Percentiles rank a stretch among this genome's conserved stretches.
Evolutionary conservation across 495 filamentous ascomycete genomes (phyloP).

Genomic region (Aspergillus nanangensis): DNA sequence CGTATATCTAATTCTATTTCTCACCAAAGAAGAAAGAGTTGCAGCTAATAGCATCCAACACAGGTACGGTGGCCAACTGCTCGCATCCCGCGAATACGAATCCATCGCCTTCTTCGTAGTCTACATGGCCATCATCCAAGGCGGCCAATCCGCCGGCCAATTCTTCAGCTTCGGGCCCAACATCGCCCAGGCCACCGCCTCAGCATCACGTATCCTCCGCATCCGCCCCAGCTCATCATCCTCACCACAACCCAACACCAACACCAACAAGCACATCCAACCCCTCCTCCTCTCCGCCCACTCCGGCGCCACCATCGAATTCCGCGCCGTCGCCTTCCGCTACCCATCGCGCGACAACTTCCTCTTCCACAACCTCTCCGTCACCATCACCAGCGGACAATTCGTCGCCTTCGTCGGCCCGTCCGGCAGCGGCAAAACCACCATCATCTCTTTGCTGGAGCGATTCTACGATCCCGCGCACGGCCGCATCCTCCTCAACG

Average conservation of each 20-base stretch:
- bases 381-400: slow-evolving; percentile 56
- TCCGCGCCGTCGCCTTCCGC: slow-evolving; percentile 54
- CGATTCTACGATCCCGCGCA: slow-evolving; percentile 54
- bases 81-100: slow-evolving; percentile 47
- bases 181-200: slow-evolving; percentile 53
- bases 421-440: slow-evolving; percentile 70
- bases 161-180: slow-evolving; percentile 47
- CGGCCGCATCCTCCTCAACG: slow-evolving; percentile 52
- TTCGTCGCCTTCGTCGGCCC: slow-evolving; percentile 68
- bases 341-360: slow-evolving; percentile 51
- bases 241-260: background rate
- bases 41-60: background rate
- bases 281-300: background rate
- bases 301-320: slow-evolving; percentile 15
- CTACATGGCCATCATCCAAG: slow-evolving; percentile 56
- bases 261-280: background rate
- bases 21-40: background rate
- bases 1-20: background rate
- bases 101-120: slow-evolving; percentile 52
- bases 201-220: slow-evolving; percentile 50
- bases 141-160: slow-evolving; percentile 48
- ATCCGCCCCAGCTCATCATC: slow-evolving; percentile 5
- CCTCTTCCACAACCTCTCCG: slow-evolving; percentile 40
- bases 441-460: slow-evolving; percentile 60
- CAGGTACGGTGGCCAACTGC: slow-evolving; percentile 50